phyloP scores from a whole-genome alignment of 2,329 filamentous ascomycete genomes.

The Aspergillus cejpii region DNA sequence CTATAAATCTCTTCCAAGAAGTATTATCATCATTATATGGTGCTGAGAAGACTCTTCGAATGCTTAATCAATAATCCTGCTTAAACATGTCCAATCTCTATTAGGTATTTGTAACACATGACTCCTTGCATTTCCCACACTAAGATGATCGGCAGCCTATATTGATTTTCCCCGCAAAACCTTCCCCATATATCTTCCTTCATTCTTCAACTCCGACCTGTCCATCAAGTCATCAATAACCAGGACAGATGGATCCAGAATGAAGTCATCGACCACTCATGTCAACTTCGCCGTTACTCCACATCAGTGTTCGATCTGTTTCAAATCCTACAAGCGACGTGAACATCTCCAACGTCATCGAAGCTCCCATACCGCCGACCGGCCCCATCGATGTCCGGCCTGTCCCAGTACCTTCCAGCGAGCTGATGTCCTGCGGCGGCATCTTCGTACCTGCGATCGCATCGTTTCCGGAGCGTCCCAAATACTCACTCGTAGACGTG shows the following conservation, averaged over 20 bases:
- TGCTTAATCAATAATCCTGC: not conserved
- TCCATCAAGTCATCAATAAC: not conserved
- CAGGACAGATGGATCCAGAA: not conserved
- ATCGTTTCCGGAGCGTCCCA: conserved; percentile 1
- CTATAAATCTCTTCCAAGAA: too few relatives aligned
- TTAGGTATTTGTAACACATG: too few relatives aligned
- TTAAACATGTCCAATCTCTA: too few relatives aligned
- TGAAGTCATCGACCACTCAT: not conserved
- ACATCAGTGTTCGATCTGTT: conserved; percentile 29
- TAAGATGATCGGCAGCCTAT: too few relatives aligned
- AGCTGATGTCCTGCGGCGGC: conserved; percentile 35
- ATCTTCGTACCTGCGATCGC: conserved; percentile 31
- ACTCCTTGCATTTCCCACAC: not conserved
- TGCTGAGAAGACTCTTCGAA: too few relatives aligned
- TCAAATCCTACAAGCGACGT: conserved; percentile 34
- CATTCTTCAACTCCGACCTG: not conserved
- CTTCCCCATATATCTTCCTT: not conserved
- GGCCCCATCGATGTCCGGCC: conserved; percentile 28
- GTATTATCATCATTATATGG: too few relatives aligned
- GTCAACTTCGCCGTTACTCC: not conserved
- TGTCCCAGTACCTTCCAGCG: conserved; percentile 34
- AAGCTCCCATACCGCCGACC: conserved; percentile 28
- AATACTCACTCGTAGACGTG: conserved; percentile 21
- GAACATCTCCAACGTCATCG: conserved; percentile 36
- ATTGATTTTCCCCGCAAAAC: too few relatives aligned